phyloP scores from a whole-genome alignment of 176 grass and related monocot species.

The sorghum (Sorghum bicolor) region Sorghum_bicolor_NCBIv3 NC_012872.2:63137001-63137500 shows the following conservation, averaged over 20 bases:
- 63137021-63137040: neutral
- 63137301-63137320: constrained; percentile 35
- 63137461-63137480: neutral
- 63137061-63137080: neutral
- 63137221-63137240: constrained; percentile 1
- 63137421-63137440: neutral
- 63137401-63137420: neutral
- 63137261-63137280: constrained; percentile 36
- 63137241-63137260: constrained; percentile 27
- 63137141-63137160: neutral
- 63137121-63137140: constrained; percentile 24
- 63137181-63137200: neutral
- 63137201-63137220: neutral
- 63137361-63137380: constrained; percentile 11
- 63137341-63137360: neutral
- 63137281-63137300: constrained; percentile 11
- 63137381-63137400: neutral
- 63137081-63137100: neutral
- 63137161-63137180: neutral
- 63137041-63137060: neutral
- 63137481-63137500: neutral
- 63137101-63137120: constrained; percentile 3
- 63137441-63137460: neutral
- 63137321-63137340: constrained; percentile 17
- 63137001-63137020: too few species aligned